These are phyloP conservation scores for Monosporozyma unispora DNA, from an alignment of 805 yeast species.

Conservation along the genomic window DNA sequence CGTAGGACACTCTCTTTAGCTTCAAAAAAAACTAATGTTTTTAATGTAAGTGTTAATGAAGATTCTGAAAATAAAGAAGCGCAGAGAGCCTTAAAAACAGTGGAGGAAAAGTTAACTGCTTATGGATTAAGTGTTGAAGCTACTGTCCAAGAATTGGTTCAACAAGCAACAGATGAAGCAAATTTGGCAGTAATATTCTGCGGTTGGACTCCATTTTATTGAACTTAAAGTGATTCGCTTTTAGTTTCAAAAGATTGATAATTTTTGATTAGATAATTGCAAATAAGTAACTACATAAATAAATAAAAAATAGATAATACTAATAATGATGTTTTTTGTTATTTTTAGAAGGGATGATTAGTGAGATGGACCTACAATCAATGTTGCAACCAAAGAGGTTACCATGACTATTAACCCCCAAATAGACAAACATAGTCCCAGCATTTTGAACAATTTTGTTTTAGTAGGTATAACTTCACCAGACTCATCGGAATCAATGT, in stretches of 20 bases:
- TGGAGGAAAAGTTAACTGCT: slow-evolving; percentile 57
- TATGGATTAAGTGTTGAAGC: slow-evolving; percentile 75
- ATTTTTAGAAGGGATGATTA: background rate
- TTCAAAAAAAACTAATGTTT: background rate
- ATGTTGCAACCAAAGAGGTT: slow-evolving; percentile 38
- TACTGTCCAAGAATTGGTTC: slow-evolving; percentile 67
- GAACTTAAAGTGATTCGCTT: too few relatives aligned
- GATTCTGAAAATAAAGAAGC: slow-evolving; percentile 57
- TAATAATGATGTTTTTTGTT: background rate
- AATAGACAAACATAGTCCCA: slow-evolving; percentile 33
- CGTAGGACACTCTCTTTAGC: background rate
- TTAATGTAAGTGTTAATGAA: background rate
- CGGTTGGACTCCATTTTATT: slow-evolving; percentile 78
- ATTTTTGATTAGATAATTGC: background rate
- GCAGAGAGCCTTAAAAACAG: slow-evolving; percentile 64
- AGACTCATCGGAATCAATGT: background rate
- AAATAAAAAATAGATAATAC: background rate
- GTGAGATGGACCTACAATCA: slow-evolving; percentile 23
- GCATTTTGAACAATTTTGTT: slow-evolving; percentile 29
- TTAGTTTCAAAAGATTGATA: too few relatives aligned
- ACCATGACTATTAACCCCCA: slow-evolving; percentile 48
- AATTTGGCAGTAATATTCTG: slow-evolving; percentile 68
- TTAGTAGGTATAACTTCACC: slow-evolving; percentile 16
- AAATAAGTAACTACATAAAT: background rate
- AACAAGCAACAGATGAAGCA: slow-evolving; percentile 58